phyloP scores from a whole-genome alignment of 352 stramenopile species.

The Phytophthora citrophthora region DNA sequence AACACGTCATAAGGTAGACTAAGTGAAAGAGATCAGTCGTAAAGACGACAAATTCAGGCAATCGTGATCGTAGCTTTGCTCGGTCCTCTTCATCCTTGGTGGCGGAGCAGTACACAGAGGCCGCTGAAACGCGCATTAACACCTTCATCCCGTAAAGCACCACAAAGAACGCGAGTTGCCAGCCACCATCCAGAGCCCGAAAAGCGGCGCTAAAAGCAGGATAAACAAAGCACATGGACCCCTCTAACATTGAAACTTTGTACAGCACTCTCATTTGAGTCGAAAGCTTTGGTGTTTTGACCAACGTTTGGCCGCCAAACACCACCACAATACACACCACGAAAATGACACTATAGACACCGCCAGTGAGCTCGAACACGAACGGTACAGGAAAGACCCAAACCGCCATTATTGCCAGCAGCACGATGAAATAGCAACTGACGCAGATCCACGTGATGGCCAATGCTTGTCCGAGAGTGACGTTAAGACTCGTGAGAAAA shows the following conservation, averaged over 20 bases:
- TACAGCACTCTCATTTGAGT: slow-evolving; percentile 13
- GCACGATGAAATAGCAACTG: slow-evolving; percentile 27
- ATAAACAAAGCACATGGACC: slow-evolving; percentile 23
- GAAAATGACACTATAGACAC: slow-evolving; percentile 19
- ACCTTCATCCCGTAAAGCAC: slow-evolving; percentile 17
- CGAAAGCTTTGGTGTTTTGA: slow-evolving; percentile 6
- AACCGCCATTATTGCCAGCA: slow-evolving; percentile 19
- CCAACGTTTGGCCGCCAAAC: slow-evolving; percentile 9
- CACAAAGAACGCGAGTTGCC: slow-evolving; percentile 16
- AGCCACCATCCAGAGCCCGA: background rate
- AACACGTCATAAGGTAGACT: slow-evolving; percentile 24
- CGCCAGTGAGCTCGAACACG: slow-evolving; percentile 30
- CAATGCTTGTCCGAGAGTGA: slow-evolving; percentile 21
- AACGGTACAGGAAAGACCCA: slow-evolving; percentile 38
- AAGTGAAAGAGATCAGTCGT: slow-evolving; percentile 19
- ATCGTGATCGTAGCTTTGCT: background rate
- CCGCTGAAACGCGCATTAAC: slow-evolving; percentile 1
- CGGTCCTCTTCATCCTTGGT: slow-evolving; percentile 2
- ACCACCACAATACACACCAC: slow-evolving; percentile 13
- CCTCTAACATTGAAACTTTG: slow-evolving; percentile 14
- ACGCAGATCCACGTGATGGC: slow-evolving; percentile 21
- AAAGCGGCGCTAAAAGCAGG: slow-evolving; percentile 24
- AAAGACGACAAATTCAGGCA: slow-evolving; percentile 26
- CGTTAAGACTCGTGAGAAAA: slow-evolving; percentile 12
- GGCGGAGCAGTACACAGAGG: slow-evolving; percentile 1